phyloP scores from a whole-genome alignment of 2,329 filamentous ascomycete genomes.

The Neonectria faginata region DNA sequence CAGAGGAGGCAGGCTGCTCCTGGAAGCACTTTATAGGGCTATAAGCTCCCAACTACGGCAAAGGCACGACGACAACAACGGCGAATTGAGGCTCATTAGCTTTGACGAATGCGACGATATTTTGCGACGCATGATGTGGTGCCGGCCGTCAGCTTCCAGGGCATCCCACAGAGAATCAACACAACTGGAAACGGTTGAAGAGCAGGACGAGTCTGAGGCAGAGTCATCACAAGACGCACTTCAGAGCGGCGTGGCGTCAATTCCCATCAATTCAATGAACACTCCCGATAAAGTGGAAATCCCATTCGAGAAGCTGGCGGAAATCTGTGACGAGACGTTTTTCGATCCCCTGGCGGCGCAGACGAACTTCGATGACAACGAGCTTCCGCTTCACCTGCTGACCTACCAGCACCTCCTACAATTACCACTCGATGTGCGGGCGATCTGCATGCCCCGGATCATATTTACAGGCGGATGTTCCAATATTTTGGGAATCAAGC shows the following conservation, averaged over 20 bases:
- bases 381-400: slow-evolving; percentile 80
- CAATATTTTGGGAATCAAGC: slow-evolving; percentile 81
- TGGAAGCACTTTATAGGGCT: slow-evolving; percentile 75
- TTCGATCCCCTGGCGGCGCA: slow-evolving; percentile 68
- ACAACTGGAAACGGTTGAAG: slow-evolving; percentile 62
- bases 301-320: slow-evolving; percentile 76
- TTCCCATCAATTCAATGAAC: slow-evolving; percentile 60
- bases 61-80: slow-evolving; percentile 48
- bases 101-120: slow-evolving; percentile 89
- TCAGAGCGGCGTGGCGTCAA: slow-evolving; percentile 50
- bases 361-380: slow-evolving; percentile 83
- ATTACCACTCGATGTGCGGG: slow-evolving; percentile 84
- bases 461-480: slow-evolving; percentile 87
- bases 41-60: slow-evolving; percentile 56
- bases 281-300: slow-evolving; percentile 70
- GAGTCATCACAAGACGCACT: slow-evolving; percentile 43
- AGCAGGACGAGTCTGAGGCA: slow-evolving; percentile 66
- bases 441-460: slow-evolving; percentile 88
- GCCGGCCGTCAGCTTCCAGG: slow-evolving; percentile 55
- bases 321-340: slow-evolving; percentile 80
- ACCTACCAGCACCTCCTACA: slow-evolving; percentile 81
- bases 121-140: slow-evolving; percentile 82
- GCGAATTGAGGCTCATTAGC: slow-evolving; percentile 59
- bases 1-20: slow-evolving; percentile 78
- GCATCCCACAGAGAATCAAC: slow-evolving; percentile 53